phyloP scores from a whole-genome alignment of 2,329 filamentous ascomycete species.

The Cladosporium velox region DNA sequence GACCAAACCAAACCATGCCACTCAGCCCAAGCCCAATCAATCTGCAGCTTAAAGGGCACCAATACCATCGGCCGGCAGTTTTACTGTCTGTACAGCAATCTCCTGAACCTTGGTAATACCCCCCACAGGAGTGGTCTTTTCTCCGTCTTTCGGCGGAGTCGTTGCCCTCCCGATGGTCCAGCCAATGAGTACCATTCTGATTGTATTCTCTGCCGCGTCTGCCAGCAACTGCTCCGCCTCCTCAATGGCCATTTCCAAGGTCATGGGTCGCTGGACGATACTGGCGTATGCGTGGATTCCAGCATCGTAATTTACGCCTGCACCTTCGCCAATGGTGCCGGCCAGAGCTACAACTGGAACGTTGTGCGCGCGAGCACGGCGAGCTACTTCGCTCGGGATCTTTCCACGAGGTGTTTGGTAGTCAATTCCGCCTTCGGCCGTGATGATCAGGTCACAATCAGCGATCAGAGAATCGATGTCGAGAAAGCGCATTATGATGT shows the following conservation, averaged over 20 bases:
- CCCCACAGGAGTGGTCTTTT: background rate
- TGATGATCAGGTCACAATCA: constrained; percentile 54
- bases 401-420: constrained; percentile 55
- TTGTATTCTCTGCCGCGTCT: constrained; percentile 42
- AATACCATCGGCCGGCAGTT: background rate
- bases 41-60: background rate
- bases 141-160: background rate
- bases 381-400: constrained; percentile 56
- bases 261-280: constrained; percentile 38
- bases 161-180: constrained; percentile 27
- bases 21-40: background rate
- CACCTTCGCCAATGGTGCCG: constrained; percentile 44
- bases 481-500: constrained; percentile 55
- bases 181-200: constrained; percentile 43
- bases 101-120: constrained; percentile 1
- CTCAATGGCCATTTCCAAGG: constrained; percentile 39
- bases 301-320: constrained; percentile 37
- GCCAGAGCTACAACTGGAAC: constrained; percentile 51
- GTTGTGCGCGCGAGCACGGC: constrained; percentile 48
- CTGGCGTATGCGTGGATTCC: constrained; percentile 43
- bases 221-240: constrained; percentile 39
- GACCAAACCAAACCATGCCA: background rate
- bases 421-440: constrained; percentile 56
- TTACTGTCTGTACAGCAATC: background rate
- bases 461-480: constrained; percentile 50